Evolutionary conservation across 129 eudicot genomes (phyloP), one percentile per base, ranked within the genome.

Genomic region (Lactuca saligna): DNA sequence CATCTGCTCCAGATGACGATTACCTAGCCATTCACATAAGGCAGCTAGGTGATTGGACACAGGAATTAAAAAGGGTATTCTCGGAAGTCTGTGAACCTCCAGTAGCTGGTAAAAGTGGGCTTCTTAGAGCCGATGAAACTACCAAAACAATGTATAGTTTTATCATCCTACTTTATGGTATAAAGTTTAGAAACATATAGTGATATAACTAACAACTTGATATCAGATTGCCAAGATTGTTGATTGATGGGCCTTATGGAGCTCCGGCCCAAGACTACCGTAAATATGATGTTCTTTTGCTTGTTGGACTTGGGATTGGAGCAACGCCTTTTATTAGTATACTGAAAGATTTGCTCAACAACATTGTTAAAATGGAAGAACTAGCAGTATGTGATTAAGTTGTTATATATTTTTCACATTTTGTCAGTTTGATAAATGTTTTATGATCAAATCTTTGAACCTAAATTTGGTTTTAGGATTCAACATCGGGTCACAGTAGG

Each of bases 261-360:
- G 97, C 99, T 55, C 97, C 99, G 56, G 99, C 99, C 42, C 95
- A 93, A 80, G 99, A 93, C 72, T 93, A 93, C 70, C 76, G 79
- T 25, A 93, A 93, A 63, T 93, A 93, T 54, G 99, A 93, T 69
- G 97, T 93, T 49, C 85, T 93, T 17, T 69, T 93, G 57, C 95
- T 93, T 35, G 97, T 89, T 75, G 99, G 99, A 20, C 97, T 93
- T 7, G 99, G 99, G 20, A 93, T 93, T 69, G 99, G 99, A 71
- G 99, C 99, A 67, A 93, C 99, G 12, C 99, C 99, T 63, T 93
- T 89, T 75, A 89, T 93, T 50, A 93, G 99, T 80, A 93, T 93
- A 31, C 80, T 93, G 8, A 89, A 93, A 64, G 98, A 93, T 87
- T 80, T 93, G 75, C 95, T 93, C 51, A 93, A 93, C 81, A 89